Conservation (phyloP, 1,284 basidiomycete genomes). For the Moesziomyces sp. region DNA sequence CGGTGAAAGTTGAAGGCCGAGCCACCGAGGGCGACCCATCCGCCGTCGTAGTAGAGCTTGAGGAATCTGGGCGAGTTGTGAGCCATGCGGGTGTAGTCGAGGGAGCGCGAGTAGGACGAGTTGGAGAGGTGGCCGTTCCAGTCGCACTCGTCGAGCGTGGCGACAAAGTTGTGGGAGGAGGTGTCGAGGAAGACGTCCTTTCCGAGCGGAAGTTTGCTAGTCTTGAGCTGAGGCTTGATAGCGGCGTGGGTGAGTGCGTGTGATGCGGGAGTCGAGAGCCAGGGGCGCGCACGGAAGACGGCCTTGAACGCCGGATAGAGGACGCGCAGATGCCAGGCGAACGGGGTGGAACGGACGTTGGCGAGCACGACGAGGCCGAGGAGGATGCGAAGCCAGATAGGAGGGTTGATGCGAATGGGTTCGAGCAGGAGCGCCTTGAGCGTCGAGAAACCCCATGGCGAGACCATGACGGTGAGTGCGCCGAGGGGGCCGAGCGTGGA, state of each 20-base stretch:
- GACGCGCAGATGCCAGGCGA: slow-evolving; percentile 49
- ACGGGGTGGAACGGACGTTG: slow-evolving; percentile 48
- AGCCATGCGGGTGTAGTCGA: slow-evolving; percentile 47
- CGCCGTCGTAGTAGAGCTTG: slow-evolving; percentile 48
- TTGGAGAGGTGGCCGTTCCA: slow-evolving; percentile 56
- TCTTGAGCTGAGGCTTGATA: slow-evolving; percentile 31
- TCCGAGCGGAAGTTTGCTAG: slow-evolving; percentile 41
- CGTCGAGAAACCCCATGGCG: slow-evolving; percentile 21
- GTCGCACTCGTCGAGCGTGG: slow-evolving; percentile 53
- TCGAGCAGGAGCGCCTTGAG: slow-evolving; percentile 18
- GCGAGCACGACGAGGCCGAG: slow-evolving; percentile 31
- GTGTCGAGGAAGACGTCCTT: slow-evolving; percentile 49
- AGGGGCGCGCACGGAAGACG: slow-evolving; percentile 12
- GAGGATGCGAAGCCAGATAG: slow-evolving; percentile 41
- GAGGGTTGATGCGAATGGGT: slow-evolving; percentile 36
- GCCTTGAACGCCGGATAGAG: slow-evolving; percentile 38
- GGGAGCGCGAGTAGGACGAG: slow-evolving; percentile 43
- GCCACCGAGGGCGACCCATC: slow-evolving; percentile 47
- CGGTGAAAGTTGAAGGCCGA: slow-evolving; percentile 48
- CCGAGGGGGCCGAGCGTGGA: slow-evolving; percentile 10
- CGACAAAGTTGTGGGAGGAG: slow-evolving; percentile 21
- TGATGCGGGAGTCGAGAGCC: slow-evolving; percentile 5
- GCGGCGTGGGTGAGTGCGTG: slow-evolving; percentile 1
- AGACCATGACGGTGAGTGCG: slow-evolving; percentile 17
- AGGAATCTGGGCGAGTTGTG: slow-evolving; percentile 41